These are phyloP conservation scores for Coemansia guatemalensis DNA, from an alignment of 192 early-diverging fungal genomes.

Conservation along the genomic window DNA sequence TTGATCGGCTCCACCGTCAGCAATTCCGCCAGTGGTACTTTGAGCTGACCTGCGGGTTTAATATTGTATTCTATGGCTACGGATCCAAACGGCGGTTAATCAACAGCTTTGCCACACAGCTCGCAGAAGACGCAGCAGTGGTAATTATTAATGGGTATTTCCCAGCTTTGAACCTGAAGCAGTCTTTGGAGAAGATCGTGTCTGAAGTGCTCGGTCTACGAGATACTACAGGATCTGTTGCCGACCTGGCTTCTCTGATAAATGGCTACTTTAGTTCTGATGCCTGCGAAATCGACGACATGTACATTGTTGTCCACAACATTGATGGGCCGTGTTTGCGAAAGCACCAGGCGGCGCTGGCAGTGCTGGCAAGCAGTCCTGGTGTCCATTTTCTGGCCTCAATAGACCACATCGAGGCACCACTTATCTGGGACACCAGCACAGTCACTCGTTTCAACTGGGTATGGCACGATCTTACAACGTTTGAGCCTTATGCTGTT, in stretches of 20 bases:
- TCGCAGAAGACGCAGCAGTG: slow-evolving; percentile 60
- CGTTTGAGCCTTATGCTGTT: slow-evolving; percentile 73
- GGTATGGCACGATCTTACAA: slow-evolving; percentile 91
- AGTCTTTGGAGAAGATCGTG: slow-evolving; percentile 66
- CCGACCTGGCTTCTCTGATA: slow-evolving; percentile 70
- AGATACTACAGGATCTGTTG: slow-evolving; percentile 48
- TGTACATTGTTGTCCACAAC: slow-evolving; percentile 86
- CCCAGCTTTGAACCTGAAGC: slow-evolving; percentile 70
- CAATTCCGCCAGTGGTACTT: slow-evolving; percentile 88
- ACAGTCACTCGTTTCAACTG: slow-evolving; percentile 70
- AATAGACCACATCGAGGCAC: slow-evolving; percentile 89
- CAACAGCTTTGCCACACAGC: slow-evolving; percentile 64
- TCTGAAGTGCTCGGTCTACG: slow-evolving; percentile 31
- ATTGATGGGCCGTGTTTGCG: slow-evolving; percentile 82
- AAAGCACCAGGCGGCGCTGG: slow-evolving; percentile 67
- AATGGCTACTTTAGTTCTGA: slow-evolving; percentile 60
- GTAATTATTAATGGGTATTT: slow-evolving; percentile 86
- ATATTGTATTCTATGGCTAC: slow-evolving; percentile 88
- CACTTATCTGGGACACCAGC: slow-evolving; percentile 84
- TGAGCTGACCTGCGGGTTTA: slow-evolving; percentile 82
- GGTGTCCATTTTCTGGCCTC: slow-evolving; percentile 79
- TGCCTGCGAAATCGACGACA: slow-evolving; percentile 44
- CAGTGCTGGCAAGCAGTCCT: slow-evolving; percentile 63
- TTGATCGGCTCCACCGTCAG: slow-evolving; percentile 57
- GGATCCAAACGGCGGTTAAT: slow-evolving; percentile 89